A percentile compares a stretch with the other conserved stretches of the same genome.
Evolutionary conservation across 208 protist genomes (phyloP).

Genomic region (Leishmania martiniquensis): DNA sequence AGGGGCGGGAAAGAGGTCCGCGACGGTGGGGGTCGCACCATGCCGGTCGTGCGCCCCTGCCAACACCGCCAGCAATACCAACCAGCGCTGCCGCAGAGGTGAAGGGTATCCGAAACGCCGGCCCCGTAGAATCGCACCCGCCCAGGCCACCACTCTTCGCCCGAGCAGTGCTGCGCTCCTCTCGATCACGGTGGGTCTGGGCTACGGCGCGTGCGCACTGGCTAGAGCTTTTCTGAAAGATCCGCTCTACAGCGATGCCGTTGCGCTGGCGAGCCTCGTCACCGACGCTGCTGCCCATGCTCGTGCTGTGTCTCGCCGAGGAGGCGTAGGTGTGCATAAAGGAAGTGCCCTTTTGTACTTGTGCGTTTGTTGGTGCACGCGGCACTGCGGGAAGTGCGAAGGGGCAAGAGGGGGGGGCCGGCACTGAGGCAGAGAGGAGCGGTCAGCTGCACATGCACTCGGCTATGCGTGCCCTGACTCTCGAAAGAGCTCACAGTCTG

Average conservation of each 20-base stretch:
- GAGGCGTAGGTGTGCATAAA: background rate
- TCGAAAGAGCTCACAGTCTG: background rate
- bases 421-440: background rate
- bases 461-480: background rate
- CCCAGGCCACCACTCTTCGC: background rate
- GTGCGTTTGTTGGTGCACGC: background rate
- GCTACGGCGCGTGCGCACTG: conserved; percentile 3
- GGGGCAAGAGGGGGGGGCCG: background rate
- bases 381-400: background rate
- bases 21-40: conserved; percentile 30
- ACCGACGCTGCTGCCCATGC: background rate
- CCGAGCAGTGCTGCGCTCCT: background rate
- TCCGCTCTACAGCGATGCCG: conserved; percentile 43
- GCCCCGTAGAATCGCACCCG: conserved; percentile 7
- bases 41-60: conserved; percentile 10
- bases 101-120: conserved; percentile 8
- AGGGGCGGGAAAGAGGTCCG: conserved; percentile 22
- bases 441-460: background rate
- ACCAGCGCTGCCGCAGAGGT: conserved; percentile 31
- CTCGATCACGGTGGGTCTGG: background rate
- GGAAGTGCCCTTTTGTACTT: conserved; percentile 10
- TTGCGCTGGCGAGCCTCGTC: conserved; percentile 43
- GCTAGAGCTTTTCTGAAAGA: conserved; percentile 27
- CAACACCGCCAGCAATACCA: conserved; percentile 1
- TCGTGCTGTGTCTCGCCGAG: background rate